Base-by-base conservation (phyloP, 106 monocot species). In the Cymbidium sinense region DNA sequence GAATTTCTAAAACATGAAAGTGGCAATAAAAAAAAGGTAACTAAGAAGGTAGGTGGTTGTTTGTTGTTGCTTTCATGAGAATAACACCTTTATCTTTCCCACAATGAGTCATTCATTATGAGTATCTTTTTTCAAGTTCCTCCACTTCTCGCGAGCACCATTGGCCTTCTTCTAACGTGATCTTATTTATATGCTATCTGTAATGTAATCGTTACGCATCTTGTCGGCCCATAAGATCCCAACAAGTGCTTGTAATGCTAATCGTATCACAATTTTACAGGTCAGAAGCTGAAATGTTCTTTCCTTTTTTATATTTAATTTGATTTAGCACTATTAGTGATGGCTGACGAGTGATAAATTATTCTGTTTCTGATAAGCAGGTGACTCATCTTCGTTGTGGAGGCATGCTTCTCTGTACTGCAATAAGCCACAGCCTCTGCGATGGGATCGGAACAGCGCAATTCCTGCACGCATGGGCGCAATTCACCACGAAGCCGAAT, bases 381-480 rank as follows among this genome's bases (percentile, higher is more conserved):
- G 89, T 85, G 74, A 94, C 89, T 4, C 84, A 91, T 65, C 89
- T 96, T 1, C 82, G 80, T 10, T 96, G 96, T 34, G 93, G 96
- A 0, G 96, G 96, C 33, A 91, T 94, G 91, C 86, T 94, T 21
- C 76, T 96, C 7, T 91, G 91, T 79, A 87, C 85, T 1, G 83
- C 83, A 18, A 87, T 96, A 83, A 85, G 72, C 82, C 96, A 96
- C 81, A 81, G 91, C 81, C 70, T 96, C 70, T 87, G 86, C 58
- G 96, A 96, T 64, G 96, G 90, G 18, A 80, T 92, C 31, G 96
- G 93, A 1, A 78, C 87, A 0, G 34, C 94, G 0, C 88, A 91
- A 70, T 96, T 96, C 86, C 90, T 96, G 54, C 83, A 83, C 4
- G 85, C 96, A 5, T 96, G 96, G 96, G 74, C 91, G 0, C 83